These are phyloP conservation scores for Trichoderma sp. DNA, from an alignment of 2,329 filamentous ascomycete species.

Conservation along the genomic window DNA sequence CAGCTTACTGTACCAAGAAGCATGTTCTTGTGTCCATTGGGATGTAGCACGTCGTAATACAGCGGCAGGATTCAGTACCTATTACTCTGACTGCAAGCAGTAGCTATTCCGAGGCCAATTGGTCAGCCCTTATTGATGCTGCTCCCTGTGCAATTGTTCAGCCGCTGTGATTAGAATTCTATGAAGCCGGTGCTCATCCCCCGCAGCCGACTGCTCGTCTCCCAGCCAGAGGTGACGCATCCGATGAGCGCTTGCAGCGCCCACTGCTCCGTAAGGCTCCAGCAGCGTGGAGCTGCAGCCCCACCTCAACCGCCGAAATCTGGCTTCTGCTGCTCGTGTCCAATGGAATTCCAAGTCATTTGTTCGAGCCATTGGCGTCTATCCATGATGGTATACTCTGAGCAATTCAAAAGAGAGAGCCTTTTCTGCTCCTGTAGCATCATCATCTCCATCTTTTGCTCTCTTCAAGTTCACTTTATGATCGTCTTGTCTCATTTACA, in stretches of 20 bases:
- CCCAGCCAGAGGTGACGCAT: conserved; percentile 14
- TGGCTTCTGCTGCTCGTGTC: conserved; percentile 1
- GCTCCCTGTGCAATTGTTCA: not conserved
- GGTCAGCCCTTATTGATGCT: not conserved
- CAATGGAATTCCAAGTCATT: not conserved
- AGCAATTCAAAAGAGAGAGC: not conserved
- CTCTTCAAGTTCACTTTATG: not conserved
- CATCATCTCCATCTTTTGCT: not conserved
- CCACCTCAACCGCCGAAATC: conserved; percentile 9
- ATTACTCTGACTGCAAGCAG: too few species aligned
- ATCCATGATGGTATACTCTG: not conserved
- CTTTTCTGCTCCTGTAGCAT: not conserved
- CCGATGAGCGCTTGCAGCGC: conserved; percentile 5
- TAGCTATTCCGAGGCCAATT: not conserved
- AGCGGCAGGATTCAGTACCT: not conserved
- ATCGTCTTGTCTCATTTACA: too few species aligned
- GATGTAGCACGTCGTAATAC: not conserved
- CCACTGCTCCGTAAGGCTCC: not conserved
- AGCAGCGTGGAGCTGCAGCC: not conserved
- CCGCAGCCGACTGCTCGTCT: not conserved
- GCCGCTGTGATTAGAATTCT: not conserved
- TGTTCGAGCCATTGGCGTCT: not conserved
- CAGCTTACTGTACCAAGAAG: conserved; percentile 14
- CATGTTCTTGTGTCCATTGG: not conserved
- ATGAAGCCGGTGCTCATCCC: not conserved